phyloP scores from a whole-genome alignment of 495 filamentous ascomycete species.

The Podospora tetraspora region DNA sequence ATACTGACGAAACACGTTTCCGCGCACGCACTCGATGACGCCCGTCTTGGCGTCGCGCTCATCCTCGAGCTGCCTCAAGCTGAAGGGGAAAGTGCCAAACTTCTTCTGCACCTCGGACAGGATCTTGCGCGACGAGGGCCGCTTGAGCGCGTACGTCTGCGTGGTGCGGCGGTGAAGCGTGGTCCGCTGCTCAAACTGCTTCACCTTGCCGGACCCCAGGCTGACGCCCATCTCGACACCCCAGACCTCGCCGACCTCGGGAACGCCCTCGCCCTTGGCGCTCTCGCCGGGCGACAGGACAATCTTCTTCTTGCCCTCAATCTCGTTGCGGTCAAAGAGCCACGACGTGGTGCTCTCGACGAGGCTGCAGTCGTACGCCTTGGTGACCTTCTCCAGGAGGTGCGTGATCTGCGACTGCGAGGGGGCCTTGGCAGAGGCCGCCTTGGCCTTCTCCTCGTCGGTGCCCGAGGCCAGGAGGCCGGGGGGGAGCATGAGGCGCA shows the following conservation, averaged over 20 bases:
- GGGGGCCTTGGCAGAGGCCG: constrained; percentile 69
- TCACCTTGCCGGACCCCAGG: constrained; percentile 88
- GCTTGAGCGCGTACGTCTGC: constrained; percentile 85
- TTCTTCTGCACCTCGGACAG: constrained; percentile 92
- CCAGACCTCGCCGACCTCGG: constrained; percentile 94
- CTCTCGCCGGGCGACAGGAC: constrained; percentile 81
- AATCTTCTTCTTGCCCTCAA: constrained; percentile 97
- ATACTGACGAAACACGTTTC: constrained; percentile 86
- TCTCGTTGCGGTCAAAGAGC: constrained; percentile 93
- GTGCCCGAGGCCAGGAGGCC: constrained; percentile 76
- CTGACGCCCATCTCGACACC: constrained; percentile 93
- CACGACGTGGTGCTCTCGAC: constrained; percentile 97
- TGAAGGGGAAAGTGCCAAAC: constrained; percentile 97
- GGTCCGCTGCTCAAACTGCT: constrained; percentile 76
- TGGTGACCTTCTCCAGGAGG: constrained; percentile 85
- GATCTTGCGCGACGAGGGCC: constrained; percentile 82
- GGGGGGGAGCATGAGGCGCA: constrained; percentile 84
- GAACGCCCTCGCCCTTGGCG: constrained; percentile 83
- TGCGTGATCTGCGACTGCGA: constrained; percentile 79
- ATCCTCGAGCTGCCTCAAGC: constrained; percentile 91
- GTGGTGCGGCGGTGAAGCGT: constrained; percentile 90
- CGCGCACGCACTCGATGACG: constrained; percentile 88
- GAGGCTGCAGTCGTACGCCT: constrained; percentile 83
- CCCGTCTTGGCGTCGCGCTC: constrained; percentile 95
- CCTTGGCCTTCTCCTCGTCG: constrained; percentile 92